These are phyloP conservation scores for Cercospora sesami DNA, from an alignment of 2,329 filamentous ascomycete genomes.

Conservation along the genomic window DNA sequence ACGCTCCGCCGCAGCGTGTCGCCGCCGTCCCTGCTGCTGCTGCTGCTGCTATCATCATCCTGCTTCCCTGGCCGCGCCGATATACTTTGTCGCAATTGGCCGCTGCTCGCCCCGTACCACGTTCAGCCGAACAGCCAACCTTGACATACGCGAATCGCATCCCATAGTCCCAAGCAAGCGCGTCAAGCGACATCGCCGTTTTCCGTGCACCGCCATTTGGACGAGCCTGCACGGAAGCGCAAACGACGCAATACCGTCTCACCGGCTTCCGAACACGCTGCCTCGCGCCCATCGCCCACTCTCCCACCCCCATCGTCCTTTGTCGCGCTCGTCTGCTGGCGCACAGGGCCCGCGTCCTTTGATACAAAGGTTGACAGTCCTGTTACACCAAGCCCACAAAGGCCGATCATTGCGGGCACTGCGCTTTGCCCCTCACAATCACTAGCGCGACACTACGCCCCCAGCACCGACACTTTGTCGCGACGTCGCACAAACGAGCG, in stretches of 20 bases:
- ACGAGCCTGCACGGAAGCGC: neutral
- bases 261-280: slow-evolving; percentile 19
- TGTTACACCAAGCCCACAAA: slow-evolving; percentile 21
- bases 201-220: slow-evolving; percentile 18
- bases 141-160: slow-evolving; percentile 19
- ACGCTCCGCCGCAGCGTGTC: slow-evolving; percentile 18
- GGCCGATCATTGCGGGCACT: slow-evolving; percentile 5
- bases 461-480: slow-evolving; percentile 11
- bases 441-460: neutral
- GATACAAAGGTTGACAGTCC: slow-evolving; percentile 21
- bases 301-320: slow-evolving; percentile 8
- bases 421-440: neutral
- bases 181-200: slow-evolving; percentile 3
- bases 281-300: neutral
- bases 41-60: neutral
- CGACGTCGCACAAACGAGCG: slow-evolving; percentile 23
- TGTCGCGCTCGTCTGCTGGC: slow-evolving; percentile 11
- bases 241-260: slow-evolving; percentile 7
- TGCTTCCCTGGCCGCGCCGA: neutral
- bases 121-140: slow-evolving; percentile 22
- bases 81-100: slow-evolving; percentile 13
- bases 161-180: slow-evolving; percentile 13
- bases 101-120: slow-evolving; percentile 4
- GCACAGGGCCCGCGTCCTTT: slow-evolving; percentile 16
- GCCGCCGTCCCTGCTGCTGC: neutral